Base-by-base conservation (phyloP, 2,329 filamentous ascomycete genomes). In the Calonectria multiphialidica region DNA sequence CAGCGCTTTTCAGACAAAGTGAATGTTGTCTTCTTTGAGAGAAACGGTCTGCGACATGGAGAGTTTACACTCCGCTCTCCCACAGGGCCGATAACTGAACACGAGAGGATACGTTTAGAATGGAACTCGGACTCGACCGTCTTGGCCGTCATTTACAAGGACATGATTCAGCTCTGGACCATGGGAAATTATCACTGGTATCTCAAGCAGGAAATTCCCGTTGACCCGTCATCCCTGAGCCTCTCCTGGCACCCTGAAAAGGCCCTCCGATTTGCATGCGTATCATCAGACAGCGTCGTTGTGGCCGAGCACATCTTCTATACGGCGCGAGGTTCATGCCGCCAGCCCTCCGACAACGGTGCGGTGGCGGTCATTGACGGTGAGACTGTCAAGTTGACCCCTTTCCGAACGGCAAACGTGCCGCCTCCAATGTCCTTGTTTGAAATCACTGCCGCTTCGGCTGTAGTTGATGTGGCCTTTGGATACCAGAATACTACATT, bases 161-260 rank as follows among this genome's bases (percentile, higher is more conserved):
- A 95, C 75, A 89, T 91, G 68, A 86, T 97, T n/a, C 97, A 99
- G 81, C 86, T 99, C 1, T 99, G 97, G 97, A 98, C 95, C 0
- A 98, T 93, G 89, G 94, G 95, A 23, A 99, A 99, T 82, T 99
- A 99, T 78, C 95, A 98, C 81, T 99, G 97, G 90, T 98, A 98
- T 82, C 88, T 99, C 18, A 99, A 99, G 85, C 95, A 98, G 82
- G 95, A 98, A 81, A 88, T 98, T 8, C 84, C 86, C 8, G 85
- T 88, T 8, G 77, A 82, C 9, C 79, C 77, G 15, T 76, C 78
- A 4, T 78, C 83, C 45, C 64, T 79, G 57, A 77, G 81, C 45
- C 75, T 91, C n/a, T 81, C 86, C 1, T 99, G 97, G 97, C 95
- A 99, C 82, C 91, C 95, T 1, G 97, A 98, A 81, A 95, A 94